Conservation (phyloP, 2,329 filamentous ascomycete species). For the Sporothrix pallida region DNA sequence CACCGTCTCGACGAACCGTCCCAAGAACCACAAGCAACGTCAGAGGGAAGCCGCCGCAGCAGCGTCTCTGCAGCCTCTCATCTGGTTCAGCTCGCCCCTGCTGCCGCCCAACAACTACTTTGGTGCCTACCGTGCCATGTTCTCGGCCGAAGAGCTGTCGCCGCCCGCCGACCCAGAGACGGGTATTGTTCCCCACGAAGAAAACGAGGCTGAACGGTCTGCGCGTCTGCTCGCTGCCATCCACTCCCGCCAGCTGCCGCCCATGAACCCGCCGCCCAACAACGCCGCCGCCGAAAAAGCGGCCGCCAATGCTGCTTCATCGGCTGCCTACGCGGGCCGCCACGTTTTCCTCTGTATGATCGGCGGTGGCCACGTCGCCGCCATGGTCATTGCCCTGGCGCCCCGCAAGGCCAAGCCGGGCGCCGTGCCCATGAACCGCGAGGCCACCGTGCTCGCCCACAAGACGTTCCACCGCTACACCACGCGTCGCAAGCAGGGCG, state of each 20-base stretch:
- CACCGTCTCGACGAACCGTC: slow-evolving; percentile 49
- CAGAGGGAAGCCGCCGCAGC: slow-evolving; percentile 64
- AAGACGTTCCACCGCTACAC: slow-evolving; percentile 99
- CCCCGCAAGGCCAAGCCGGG: slow-evolving; percentile 76
- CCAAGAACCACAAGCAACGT: slow-evolving; percentile 46
- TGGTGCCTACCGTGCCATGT: slow-evolving; percentile 83
- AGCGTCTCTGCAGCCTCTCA: slow-evolving; percentile 48
- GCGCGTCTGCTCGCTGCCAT: slow-evolving; percentile 67
- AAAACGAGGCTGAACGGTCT: slow-evolving; percentile 20
- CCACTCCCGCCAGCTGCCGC: slow-evolving; percentile 75
- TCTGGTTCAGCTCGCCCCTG: slow-evolving; percentile 82
- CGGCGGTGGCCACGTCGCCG: slow-evolving; percentile 94
- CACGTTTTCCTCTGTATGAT: slow-evolving; percentile 99
- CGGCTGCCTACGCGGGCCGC: slow-evolving; percentile 65
- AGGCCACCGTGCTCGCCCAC: slow-evolving; percentile 87
- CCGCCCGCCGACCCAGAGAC: slow-evolving; percentile 2
- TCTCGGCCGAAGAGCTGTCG: slow-evolving; percentile 72
- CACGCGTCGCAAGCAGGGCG: slow-evolving; percentile 93
- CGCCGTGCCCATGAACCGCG: slow-evolving; percentile 75
- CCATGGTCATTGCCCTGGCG: slow-evolving; percentile 89
- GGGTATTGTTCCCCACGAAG: not conserved
- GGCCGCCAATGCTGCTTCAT: slow-evolving; percentile 42
- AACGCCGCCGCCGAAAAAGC: slow-evolving; percentile 49
- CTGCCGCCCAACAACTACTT: slow-evolving; percentile 80
- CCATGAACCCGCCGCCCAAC: slow-evolving; percentile 61